These are phyloP conservation scores for Populus tomentosa DNA, from an alignment of 441 rosid genomes.

Conservation along the genomic window DNA sequence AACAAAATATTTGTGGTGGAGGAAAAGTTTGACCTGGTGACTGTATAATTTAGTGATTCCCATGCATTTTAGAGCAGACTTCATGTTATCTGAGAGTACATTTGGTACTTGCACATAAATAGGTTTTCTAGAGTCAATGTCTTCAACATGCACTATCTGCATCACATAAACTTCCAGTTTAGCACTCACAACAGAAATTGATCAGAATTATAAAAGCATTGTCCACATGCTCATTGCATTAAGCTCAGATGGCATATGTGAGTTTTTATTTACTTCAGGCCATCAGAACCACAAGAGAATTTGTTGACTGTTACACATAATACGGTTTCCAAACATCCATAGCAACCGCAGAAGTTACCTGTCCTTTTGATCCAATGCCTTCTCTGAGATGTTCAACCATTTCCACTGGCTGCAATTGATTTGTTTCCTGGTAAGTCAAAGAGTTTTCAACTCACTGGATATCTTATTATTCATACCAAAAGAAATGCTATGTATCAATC, in stretches of 20 bases:
- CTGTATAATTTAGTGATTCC: conserved; percentile 73
- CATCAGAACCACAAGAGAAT: conserved; percentile 9
- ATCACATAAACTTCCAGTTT: conserved; percentile 20
- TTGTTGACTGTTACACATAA: neutral
- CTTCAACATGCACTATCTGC: conserved; percentile 85
- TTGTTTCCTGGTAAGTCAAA: conserved; percentile 47
- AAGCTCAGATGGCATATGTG: conserved; percentile 3
- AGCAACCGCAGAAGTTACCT: conserved; percentile 43
- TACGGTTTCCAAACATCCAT: neutral
- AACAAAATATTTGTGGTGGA: neutral
- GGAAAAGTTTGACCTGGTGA: conserved; percentile 66
- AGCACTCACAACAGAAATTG: conserved; percentile 16
- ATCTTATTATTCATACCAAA: neutral
- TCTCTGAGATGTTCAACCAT: conserved; percentile 83
- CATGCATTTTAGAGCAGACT: conserved; percentile 55
- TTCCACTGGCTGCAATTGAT: conserved; percentile 57
- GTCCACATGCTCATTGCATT: neutral
- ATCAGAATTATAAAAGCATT: conserved; percentile 7
- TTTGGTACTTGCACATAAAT: conserved; percentile 48
- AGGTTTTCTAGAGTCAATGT: conserved; percentile 60
- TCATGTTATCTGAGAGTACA: conserved; percentile 64
- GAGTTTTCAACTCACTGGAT: conserved; percentile 8
- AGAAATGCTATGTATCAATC: conserved; percentile 1
- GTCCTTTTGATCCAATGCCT: conserved; percentile 74
- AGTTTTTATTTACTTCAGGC: conserved; percentile 1